Evolutionary conservation across 108 stramenopile genomes (phyloP), one percentile per base, ranked within the genome.

Genomic region (Fragilaria radians): DNA sequence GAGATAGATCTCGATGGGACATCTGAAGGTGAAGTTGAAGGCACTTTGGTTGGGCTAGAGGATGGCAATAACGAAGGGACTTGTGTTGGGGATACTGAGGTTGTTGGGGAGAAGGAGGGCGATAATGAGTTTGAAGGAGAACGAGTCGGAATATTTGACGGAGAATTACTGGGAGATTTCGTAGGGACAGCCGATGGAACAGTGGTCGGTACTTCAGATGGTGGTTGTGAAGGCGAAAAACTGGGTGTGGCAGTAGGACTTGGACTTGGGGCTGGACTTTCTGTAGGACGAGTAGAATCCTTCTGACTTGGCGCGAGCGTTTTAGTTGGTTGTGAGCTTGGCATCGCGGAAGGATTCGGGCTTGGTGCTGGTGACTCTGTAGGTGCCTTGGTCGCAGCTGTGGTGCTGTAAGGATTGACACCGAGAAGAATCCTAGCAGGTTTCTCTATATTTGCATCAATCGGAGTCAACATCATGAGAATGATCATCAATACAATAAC

Each of bases 251-350:
- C 36, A 7, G 59, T 53, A 17, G 67, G 67, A 36, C 32, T 45
- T 25, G 66, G 66, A 59, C 46, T 55, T 5, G 57, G 59, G 3
- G 67, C 68, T 28, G 68, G 55, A 21, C 54, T 56, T 23, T 62
- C 68, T 18, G 71, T 59, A 3, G 71, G 71, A 17, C 22, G 9
- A 14, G 59, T 36, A 1, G 64, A 65, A 1, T 22, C 25, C 18
- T 26, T 26, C 26, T 17, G 22, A 7, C 25, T 26, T 52, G 52
- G 52, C 5, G 18, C 17, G 22, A 27, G 17, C 2, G 52, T 52
- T 3, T 18, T 27, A 18, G 52, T 26, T 3, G 52, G 52, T 3
- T 1, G 3, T 1, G 26, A 18, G 18, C 24, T 52, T 3, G 52
- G 52, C 5, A 26, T 27, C 22, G 18, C 27, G 25, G 52, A 52